A percentile compares a stretch with the other conserved stretches of the same genome.
These are phyloP conservation scores for Pseudogymnoascus sp. DNA, from an alignment of 2,329 filamentous ascomycete species.

Conservation along the genomic window DNA sequence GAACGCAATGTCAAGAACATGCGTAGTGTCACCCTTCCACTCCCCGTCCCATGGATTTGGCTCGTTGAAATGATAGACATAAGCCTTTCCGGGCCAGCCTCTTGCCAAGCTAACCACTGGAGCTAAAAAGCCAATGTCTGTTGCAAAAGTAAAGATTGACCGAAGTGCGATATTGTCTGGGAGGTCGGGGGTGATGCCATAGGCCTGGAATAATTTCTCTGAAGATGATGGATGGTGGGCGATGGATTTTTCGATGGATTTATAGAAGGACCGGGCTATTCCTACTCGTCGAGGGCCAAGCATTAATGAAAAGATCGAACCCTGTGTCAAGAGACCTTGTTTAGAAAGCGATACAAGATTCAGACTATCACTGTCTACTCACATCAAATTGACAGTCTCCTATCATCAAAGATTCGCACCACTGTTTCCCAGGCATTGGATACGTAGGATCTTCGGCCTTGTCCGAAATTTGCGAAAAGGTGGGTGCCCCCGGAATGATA, in stretches of 20 bases:
- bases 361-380: conserved; percentile 17
- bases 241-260: conserved; percentile 23
- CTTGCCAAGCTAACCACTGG: conserved; percentile 36
- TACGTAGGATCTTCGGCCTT: conserved; percentile 9
- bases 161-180: conserved; percentile 37
- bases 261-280: conserved; percentile 31
- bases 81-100: conserved; percentile 30
- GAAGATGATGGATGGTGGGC: conserved; percentile 25
- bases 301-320: too few relatives aligned
- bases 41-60: conserved; percentile 40
- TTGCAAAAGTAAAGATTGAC: conserved; percentile 37
- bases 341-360: too few relatives aligned
- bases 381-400: conserved; percentile 44
- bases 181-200: conserved; percentile 30
- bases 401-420: conserved; percentile 41
- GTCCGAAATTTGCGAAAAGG: conserved; percentile 16
- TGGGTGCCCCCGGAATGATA: conserved; percentile 29
- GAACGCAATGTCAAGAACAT: conserved; percentile 40
- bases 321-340: too few relatives aligned
- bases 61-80: conserved; percentile 42
- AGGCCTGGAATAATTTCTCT: conserved; percentile 31
- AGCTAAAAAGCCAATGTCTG: conserved; percentile 41
- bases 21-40: conserved; percentile 34
- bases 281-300: conserved; percentile 18
- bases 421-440: conserved; percentile 35